Evolutionary conservation across 805 yeast genomes (phyloP), one percentile per base, ranked within the genome.

Genomic region (Candida endomychidarum): DNA sequence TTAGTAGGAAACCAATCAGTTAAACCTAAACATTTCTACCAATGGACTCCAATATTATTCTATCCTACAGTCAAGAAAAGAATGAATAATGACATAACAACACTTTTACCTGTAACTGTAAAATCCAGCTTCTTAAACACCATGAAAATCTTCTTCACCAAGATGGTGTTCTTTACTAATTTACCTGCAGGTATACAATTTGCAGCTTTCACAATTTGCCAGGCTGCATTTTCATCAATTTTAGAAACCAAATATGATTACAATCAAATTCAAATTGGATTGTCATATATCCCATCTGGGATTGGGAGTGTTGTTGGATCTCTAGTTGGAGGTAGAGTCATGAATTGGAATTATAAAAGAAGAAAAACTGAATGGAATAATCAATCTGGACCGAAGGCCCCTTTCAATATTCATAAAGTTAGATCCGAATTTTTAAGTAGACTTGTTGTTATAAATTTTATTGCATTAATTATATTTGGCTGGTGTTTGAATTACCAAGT

Each of bases 1-100:
- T 54, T 83, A 6, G 90, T 81, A 1, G 95, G 93, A 0, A 85
- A 86, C 56, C 82, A 86, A 2, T 75, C 86, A 2, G 58, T 78
- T 0, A 53, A 51, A 2, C 93, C 91, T 0, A 54, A 46, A 25
- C 43, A 40, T 0, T 29, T 58, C 8, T 16, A 65, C 2, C 67
- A 74, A 40, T 62, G 53, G 37, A 70, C 80, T 0, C 81, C 81
- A 0, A 47, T 74, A 1, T 46, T 77, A 32, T 43, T 49, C 19
- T 47, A 60, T 7, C 52, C 54, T 2, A 26, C 34, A 5, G 54
- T 54, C 36, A 37, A 42, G 6, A 46, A 48, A 7, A 49, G 65
- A 43, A 21, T 65, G 7, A 54, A 47, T 12, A 59, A 61, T 34
- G 58, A 58, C 42, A 41, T 51, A 48, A 12, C 74, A 63, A 29